Conservation (phyloP, 2,329 filamentous ascomycete genomes). For the Epichloe uncinata region DNA sequence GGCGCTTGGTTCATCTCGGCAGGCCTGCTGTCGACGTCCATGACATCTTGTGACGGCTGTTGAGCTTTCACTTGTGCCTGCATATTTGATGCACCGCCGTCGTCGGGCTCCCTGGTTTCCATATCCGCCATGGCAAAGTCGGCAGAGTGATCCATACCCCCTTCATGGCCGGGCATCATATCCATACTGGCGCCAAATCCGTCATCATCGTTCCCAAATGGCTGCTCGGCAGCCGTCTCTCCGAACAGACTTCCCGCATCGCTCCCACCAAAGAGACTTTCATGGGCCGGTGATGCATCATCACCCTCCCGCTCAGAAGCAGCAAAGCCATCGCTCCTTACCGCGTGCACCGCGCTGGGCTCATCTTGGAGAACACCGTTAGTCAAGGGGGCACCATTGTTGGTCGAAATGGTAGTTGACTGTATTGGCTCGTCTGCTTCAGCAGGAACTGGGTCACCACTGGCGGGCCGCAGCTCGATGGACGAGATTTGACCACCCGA, state of each 20-base stretch:
- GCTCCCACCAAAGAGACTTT: constrained; percentile 72
- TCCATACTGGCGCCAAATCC: constrained; percentile 68
- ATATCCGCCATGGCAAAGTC: constrained; percentile 29
- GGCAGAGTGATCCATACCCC: constrained; percentile 28
- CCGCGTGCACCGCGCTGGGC: constrained; percentile 3
- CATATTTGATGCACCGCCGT: background rate
- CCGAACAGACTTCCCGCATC: constrained; percentile 79
- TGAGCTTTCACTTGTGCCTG: constrained; percentile 1
- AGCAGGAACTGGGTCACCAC: constrained; percentile 59
- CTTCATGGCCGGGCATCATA: constrained; percentile 27
- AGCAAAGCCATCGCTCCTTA: constrained; percentile 12
- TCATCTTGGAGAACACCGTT: constrained; percentile 32
- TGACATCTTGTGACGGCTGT: constrained; percentile 3
- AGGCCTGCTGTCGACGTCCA: constrained; percentile 7
- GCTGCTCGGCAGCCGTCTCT: constrained; percentile 46
- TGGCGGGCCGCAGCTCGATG: constrained; percentile 72
- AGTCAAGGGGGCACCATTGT: constrained; percentile 48
- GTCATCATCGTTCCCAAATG: constrained; percentile 72
- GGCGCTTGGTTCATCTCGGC: background rate
- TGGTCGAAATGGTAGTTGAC: constrained; percentile 64
- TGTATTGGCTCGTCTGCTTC: constrained; percentile 47
- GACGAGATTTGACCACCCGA: constrained; percentile 75
- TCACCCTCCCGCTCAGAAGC: constrained; percentile 33
- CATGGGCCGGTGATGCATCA: constrained; percentile 56
- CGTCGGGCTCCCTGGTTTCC: constrained; percentile 4